Percentiles rank a stretch among this genome's conserved stretches.
Evolutionary conservation across 2,329 filamentous ascomycete species (phyloP).

Genomic region (Fusarium guadeloupense): DNA sequence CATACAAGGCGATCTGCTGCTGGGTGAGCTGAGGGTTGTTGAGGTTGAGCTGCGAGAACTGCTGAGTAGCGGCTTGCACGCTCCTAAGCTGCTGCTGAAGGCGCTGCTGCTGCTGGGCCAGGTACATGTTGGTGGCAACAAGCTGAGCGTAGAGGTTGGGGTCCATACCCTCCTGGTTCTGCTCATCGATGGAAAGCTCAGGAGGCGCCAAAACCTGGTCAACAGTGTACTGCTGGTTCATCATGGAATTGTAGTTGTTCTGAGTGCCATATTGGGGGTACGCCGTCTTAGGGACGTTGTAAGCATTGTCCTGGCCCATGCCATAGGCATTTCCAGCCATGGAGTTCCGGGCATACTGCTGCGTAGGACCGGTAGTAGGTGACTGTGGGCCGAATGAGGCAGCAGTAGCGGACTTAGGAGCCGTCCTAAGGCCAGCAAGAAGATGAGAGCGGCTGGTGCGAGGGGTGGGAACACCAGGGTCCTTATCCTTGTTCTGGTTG

Average conservation of each 20-base stretch:
- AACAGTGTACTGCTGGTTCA: slow-evolving; percentile 71
- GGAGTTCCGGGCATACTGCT: slow-evolving; percentile 57
- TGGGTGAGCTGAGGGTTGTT: slow-evolving; percentile 61
- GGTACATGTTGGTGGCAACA: slow-evolving; percentile 88
- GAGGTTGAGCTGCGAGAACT: slow-evolving; percentile 81
- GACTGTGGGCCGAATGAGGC: slow-evolving; percentile 77
- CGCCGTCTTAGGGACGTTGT: slow-evolving; percentile 66
- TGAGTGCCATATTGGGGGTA: slow-evolving; percentile 58
- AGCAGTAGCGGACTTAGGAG: slow-evolving; percentile 84
- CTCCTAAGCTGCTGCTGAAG: slow-evolving; percentile 91
- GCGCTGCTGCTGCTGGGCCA: slow-evolving; percentile 93
- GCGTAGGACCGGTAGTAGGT: slow-evolving; percentile 54
- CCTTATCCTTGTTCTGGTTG: slow-evolving; percentile 74
- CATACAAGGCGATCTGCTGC: slow-evolving; percentile 58
- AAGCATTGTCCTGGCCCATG: slow-evolving; percentile 54
- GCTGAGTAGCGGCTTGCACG: slow-evolving; percentile 83
- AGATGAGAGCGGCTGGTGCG: slow-evolving; percentile 95
- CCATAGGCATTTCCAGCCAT: slow-evolving; percentile 56
- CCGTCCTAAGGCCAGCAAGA: slow-evolving; percentile 90
- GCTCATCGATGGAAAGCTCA: slow-evolving; percentile 76
- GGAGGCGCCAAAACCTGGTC: slow-evolving; percentile 91
- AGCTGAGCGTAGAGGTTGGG: slow-evolving; percentile 88
- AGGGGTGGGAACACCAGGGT: slow-evolving; percentile 77
- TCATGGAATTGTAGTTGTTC: slow-evolving; percentile 46
- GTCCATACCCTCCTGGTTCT: slow-evolving; percentile 79